Conservation (phyloP, 2,329 filamentous ascomycete species). For the Teratosphaeria gauchensis region DNA sequence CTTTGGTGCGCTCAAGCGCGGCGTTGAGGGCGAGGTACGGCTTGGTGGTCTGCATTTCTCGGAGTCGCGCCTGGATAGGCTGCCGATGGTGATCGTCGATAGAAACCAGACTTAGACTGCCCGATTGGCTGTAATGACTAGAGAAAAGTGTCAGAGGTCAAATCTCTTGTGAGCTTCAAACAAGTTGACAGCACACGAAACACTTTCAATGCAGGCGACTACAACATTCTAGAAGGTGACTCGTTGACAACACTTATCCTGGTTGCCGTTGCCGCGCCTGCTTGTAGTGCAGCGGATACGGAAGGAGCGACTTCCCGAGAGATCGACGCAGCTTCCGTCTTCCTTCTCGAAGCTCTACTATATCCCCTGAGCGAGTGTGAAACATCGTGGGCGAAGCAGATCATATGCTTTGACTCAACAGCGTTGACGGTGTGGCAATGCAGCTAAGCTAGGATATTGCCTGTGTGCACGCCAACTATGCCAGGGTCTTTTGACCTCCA, state of each 20-base stretch:
- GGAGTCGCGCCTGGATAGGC: background rate
- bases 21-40: background rate
- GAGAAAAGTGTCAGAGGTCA: background rate
- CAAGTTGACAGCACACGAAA: background rate
- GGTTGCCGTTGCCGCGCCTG: background rate
- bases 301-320: background rate
- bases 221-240: background rate
- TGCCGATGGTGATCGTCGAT: background rate
- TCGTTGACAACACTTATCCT: too few relatives aligned
- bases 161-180: background rate
- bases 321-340: background rate
- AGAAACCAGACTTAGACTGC: background rate
- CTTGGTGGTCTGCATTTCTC: background rate
- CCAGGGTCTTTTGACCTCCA: too few relatives aligned
- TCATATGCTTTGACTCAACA: too few relatives aligned
- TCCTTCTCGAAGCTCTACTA: too few relatives aligned
- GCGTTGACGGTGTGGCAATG: too few relatives aligned
- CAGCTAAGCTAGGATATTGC: too few relatives aligned
- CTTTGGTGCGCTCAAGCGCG: background rate
- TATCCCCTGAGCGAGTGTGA: too few relatives aligned
- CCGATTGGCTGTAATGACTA: background rate
- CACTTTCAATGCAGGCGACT: background rate
- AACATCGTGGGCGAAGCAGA: too few relatives aligned
- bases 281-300: background rate
- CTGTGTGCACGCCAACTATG: too few relatives aligned